phyloP scores from a whole-genome alignment of 2,329 filamentous ascomycete species.

The Pestalotiopsis sp. region DNA sequence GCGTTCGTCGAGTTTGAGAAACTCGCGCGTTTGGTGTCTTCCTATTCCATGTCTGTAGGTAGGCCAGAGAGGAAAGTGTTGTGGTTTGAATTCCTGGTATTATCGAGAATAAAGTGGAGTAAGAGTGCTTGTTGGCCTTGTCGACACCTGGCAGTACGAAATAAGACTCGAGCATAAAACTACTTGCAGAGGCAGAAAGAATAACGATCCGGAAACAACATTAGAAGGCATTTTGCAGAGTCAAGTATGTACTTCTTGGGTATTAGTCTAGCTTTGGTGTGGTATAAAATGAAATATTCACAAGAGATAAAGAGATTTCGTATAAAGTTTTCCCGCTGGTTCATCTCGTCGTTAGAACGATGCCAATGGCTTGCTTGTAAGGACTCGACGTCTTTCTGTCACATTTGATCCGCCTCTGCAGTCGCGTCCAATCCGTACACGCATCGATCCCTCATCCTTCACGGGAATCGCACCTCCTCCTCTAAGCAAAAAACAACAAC shows the following conservation, averaged over 20 bases:
- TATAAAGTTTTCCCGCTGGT: not conserved
- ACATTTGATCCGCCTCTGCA: too few relatives aligned
- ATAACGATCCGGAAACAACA: not conserved
- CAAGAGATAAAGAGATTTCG: not conserved
- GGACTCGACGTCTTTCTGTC: not conserved
- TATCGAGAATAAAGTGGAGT: too few relatives aligned
- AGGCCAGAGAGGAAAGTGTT: not conserved
- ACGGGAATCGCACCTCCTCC: too few relatives aligned
- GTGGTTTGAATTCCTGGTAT: not conserved
- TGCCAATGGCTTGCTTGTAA: not conserved
- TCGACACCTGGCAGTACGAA: too few relatives aligned
- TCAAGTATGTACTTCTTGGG: conserved; percentile 6
- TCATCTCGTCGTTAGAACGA: not conserved
- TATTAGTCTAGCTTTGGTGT: not conserved
- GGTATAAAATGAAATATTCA: conserved; percentile 5
- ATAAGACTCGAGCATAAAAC: too few relatives aligned
- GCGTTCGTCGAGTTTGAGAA: conserved; percentile 3
- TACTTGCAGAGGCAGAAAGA: too few relatives aligned
- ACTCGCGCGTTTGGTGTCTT: not conserved
- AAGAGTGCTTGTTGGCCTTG: too few relatives aligned
- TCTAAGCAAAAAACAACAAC: too few relatives aligned
- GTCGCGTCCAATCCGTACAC: too few relatives aligned
- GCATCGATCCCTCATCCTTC: too few relatives aligned
- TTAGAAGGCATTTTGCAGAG: not conserved
- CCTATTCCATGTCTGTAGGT: not conserved